phyloP scores from a whole-genome alignment of 1,139 yeast species.

The Kurtzmaniella natalensis region DNA sequence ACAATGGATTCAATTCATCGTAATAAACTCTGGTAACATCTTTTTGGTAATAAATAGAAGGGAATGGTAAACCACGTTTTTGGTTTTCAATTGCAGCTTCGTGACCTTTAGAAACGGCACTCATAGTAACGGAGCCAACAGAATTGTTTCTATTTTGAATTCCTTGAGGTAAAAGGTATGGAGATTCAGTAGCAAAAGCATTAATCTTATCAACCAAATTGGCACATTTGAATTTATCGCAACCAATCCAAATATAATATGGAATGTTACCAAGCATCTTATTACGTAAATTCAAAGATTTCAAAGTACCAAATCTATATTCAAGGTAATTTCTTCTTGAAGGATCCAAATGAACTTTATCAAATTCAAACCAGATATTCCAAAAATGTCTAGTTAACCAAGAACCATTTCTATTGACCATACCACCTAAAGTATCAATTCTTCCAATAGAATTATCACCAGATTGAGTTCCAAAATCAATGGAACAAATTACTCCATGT shows the following conservation, averaged over 20 bases:
- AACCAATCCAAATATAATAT: slow-evolving; percentile 79
- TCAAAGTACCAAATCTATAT: slow-evolving; percentile 74
- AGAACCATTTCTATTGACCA: slow-evolving; percentile 64
- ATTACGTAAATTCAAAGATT: slow-evolving; percentile 66
- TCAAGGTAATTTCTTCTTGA: slow-evolving; percentile 80
- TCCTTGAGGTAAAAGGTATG: slow-evolving; percentile 62
- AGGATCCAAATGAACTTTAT: slow-evolving; percentile 73
- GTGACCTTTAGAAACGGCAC: slow-evolving; percentile 59
- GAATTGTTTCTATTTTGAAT: slow-evolving; percentile 5
- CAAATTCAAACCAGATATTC: slow-evolving; percentile 87
- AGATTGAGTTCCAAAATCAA: slow-evolving; percentile 78
- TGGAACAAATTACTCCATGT: slow-evolving; percentile 61
- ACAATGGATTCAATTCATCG: slow-evolving; percentile 64
- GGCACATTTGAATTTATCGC: slow-evolving; percentile 61
- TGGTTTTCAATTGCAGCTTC: slow-evolving; percentile 67
- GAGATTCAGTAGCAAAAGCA: slow-evolving; percentile 75
- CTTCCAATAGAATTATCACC: slow-evolving; percentile 63
- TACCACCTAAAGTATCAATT: slow-evolving; percentile 70
- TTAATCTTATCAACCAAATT: slow-evolving; percentile 61
- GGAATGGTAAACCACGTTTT: slow-evolving; percentile 67
- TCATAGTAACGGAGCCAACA: slow-evolving; percentile 10
- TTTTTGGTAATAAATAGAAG: slow-evolving; percentile 71
- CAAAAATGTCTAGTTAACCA: slow-evolving; percentile 79
- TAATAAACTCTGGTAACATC: slow-evolving; percentile 79
- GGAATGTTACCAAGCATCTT: slow-evolving; percentile 67